A percentile compares a stretch with the other conserved stretches of the same genome.
These are phyloP conservation scores for Kuraishia ogatae DNA, from an alignment of 805 yeast genomes.

Conservation along the genomic window DNA sequence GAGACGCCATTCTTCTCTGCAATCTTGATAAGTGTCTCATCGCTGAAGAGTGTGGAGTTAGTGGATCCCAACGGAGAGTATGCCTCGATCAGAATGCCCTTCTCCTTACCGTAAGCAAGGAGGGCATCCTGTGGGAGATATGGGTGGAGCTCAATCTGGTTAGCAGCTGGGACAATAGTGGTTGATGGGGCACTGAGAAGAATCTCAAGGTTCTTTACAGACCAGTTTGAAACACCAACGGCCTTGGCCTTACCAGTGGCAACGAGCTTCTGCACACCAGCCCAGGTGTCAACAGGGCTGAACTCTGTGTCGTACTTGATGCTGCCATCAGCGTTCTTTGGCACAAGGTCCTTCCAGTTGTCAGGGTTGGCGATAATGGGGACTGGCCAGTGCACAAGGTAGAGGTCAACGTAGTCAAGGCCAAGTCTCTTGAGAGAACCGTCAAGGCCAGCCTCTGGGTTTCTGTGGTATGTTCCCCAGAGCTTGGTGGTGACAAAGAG, in stretches of 20 bases:
- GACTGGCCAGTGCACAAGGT: slow-evolving; percentile 62
- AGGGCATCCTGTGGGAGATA: slow-evolving; percentile 59
- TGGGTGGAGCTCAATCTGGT: slow-evolving; percentile 77
- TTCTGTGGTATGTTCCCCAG: slow-evolving; percentile 32
- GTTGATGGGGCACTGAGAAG: slow-evolving; percentile 41
- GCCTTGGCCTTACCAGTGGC: slow-evolving; percentile 47
- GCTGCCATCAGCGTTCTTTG: slow-evolving; percentile 26
- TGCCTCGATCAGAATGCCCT: slow-evolving; percentile 59
- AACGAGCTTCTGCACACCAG: slow-evolving; percentile 50
- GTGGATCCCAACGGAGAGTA: slow-evolving; percentile 71
- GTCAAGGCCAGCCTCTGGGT: slow-evolving; percentile 39
- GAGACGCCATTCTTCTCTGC: slow-evolving; percentile 34
- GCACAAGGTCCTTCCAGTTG: slow-evolving; percentile 16
- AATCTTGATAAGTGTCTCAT: slow-evolving; percentile 31
- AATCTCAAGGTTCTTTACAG: slow-evolving; percentile 41
- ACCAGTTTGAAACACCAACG: slow-evolving; percentile 76
- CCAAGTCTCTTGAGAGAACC: slow-evolving; percentile 41
- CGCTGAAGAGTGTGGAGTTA: slow-evolving; percentile 42
- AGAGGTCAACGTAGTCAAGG: slow-evolving; percentile 56
- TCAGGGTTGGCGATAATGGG: slow-evolving; percentile 30
- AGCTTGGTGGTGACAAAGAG: slow-evolving; percentile 58
- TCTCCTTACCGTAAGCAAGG: slow-evolving; percentile 37
- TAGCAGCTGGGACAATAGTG: slow-evolving; percentile 53
- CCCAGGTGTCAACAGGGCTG: slow-evolving; percentile 53
- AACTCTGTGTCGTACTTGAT: slow-evolving; percentile 19